phyloP scores from a whole-genome alignment of 495 filamentous ascomycete genomes.

The Penicillium longicatenatum region DNA sequence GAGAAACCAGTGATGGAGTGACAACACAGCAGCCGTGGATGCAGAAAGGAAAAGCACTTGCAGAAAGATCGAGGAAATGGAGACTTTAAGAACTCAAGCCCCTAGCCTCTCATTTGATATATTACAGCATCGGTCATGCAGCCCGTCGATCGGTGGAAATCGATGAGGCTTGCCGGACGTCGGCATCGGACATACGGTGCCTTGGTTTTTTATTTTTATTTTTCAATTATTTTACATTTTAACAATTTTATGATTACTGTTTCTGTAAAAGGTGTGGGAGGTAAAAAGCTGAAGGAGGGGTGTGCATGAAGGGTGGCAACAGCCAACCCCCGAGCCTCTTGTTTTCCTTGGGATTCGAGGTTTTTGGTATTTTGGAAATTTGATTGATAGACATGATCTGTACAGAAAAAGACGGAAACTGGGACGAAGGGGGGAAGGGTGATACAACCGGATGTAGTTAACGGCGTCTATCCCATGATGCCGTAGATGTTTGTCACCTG shows the following conservation, averaged over 20 bases:
- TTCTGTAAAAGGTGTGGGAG: slow-evolving; percentile 6
- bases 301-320: slow-evolving; percentile 25
- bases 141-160: slow-evolving; percentile 45
- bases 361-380: not conserved
- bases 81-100: slow-evolving; percentile 42
- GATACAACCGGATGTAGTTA: slow-evolving; percentile 34
- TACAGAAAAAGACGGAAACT: slow-evolving; percentile 18
- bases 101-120: slow-evolving; percentile 58
- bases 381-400: slow-evolving; percentile 3
- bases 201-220: slow-evolving; percentile 1
- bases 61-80: slow-evolving; percentile 33
- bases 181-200: slow-evolving; percentile 20
- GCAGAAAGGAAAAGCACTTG: slow-evolving; percentile 34
- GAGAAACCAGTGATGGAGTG: slow-evolving; percentile 25
- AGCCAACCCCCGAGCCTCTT: slow-evolving; percentile 26
- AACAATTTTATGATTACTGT: slow-evolving; percentile 5
- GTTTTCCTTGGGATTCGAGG: not conserved
- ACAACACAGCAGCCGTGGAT: slow-evolving; percentile 29
- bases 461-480: slow-evolving; percentile 31
- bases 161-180: slow-evolving; percentile 32
- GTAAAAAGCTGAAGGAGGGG: slow-evolving; percentile 12
- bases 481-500: slow-evolving; percentile 44
- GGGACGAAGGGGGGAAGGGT: slow-evolving; percentile 33
- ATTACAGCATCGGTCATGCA: slow-evolving; percentile 53
- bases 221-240: slow-evolving; percentile 2